These are phyloP conservation scores for Albatrellus ellisii DNA, from an alignment of 768 basidiomycete species.

Conservation along the genomic window DNA sequence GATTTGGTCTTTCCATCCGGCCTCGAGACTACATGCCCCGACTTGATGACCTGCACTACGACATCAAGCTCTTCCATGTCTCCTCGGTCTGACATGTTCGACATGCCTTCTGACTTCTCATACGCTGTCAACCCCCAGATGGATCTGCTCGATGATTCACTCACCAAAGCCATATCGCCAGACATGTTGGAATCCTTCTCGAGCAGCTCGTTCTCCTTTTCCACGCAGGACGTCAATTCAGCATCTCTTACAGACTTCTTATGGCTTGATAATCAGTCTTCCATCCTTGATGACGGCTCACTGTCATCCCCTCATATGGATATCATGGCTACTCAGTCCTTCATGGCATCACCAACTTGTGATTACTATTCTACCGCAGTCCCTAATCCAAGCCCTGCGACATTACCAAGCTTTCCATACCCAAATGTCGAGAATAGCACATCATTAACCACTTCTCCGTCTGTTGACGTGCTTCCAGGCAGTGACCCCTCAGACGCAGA, in stretches of 20 bases:
- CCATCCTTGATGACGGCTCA: neutral
- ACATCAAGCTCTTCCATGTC: slow-evolving; percentile 12
- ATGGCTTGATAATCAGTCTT: neutral
- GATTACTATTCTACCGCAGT: no score
- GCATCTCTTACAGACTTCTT: slow-evolving; percentile 1
- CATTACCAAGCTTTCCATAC: no score
- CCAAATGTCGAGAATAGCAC: no score
- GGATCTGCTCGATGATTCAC: slow-evolving; percentile 10
- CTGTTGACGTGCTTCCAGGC: neutral
- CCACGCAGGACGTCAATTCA: slow-evolving; percentile 6
- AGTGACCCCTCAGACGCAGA: slow-evolving; percentile 12
- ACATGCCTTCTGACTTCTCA: slow-evolving; percentile 10
- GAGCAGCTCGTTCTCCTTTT: slow-evolving; percentile 3
- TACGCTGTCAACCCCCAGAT: slow-evolving; percentile 6
- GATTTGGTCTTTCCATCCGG: no score
- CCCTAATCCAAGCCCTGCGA: no score
- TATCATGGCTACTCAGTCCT: neutral
- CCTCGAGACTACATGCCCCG: slow-evolving; percentile 8
- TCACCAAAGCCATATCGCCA: slow-evolving; percentile 10
- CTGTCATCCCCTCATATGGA: neutral
- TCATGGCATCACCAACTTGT: neutral
- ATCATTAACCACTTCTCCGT: no score
- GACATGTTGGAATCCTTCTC: slow-evolving; percentile 10
- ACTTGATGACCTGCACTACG: slow-evolving; percentile 8
- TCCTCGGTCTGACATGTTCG: slow-evolving; percentile 12